These are phyloP conservation scores for Parastagonospora nodorum DNA, from an alignment of 2,329 filamentous ascomycete genomes.

Conservation along the genomic window DNA sequence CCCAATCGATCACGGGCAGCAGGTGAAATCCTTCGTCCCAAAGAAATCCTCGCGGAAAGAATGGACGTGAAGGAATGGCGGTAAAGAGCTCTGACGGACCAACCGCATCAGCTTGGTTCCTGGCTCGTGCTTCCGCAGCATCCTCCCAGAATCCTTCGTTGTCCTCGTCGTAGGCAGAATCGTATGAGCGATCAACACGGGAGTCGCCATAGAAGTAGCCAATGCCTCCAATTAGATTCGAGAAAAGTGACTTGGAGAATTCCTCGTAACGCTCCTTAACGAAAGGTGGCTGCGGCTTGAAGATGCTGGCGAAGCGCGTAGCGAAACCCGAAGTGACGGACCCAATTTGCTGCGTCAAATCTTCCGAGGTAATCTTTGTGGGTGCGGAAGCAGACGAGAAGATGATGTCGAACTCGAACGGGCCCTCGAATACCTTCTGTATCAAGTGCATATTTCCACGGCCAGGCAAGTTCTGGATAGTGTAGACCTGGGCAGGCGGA, in stretches of 20 bases:
- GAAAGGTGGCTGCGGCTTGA: conserved; percentile 78
- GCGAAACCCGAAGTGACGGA: conserved; percentile 70
- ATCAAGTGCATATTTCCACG: conserved; percentile 83
- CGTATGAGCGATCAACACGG: conserved; percentile 86
- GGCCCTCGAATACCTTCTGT: conserved; percentile 87
- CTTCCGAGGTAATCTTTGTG: conserved; percentile 59
- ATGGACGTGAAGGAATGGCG: conserved; percentile 87
- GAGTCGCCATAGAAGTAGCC: conserved; percentile 93
- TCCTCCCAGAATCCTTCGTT: conserved; percentile 96
- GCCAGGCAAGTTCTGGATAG: conserved; percentile 70
- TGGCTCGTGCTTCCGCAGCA: conserved; percentile 75
- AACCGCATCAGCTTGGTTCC: conserved; percentile 71
- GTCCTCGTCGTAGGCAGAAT: conserved; percentile 92
- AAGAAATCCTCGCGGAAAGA: conserved; percentile 94
- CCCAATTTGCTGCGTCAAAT: conserved; percentile 72
- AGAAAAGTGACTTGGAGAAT: conserved; percentile 90
- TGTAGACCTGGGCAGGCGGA: conserved; percentile 84
- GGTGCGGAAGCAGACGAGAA: conserved; percentile 78
- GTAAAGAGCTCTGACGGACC: conserved; percentile 90
- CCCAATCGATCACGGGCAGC: conserved; percentile 89
- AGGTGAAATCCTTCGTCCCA: conserved; percentile 99
- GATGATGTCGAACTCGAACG: conserved; percentile 90
- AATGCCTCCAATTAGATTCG: conserved; percentile 90
- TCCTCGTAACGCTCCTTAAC: conserved; percentile 70
- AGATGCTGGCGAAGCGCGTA: conserved; percentile 73